Evolutionary conservation across 2,329 filamentous ascomycete species (phyloP).

Genomic region (Blastomyces parvus): DNA sequence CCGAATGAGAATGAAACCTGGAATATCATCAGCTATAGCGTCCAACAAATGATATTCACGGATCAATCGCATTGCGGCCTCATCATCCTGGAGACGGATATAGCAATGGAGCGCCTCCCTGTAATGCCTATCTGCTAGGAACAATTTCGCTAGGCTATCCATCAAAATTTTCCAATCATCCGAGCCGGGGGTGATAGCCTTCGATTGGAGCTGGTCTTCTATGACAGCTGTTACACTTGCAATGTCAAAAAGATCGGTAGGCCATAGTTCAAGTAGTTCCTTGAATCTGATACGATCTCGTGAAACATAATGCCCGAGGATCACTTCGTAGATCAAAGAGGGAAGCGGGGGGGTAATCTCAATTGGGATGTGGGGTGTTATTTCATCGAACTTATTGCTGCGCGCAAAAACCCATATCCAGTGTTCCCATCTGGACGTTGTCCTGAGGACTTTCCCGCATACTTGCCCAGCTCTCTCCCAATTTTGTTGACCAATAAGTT

Average conservation of each 20-base stretch:
- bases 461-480: slow-evolving; percentile 72
- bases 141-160: slow-evolving; percentile 73
- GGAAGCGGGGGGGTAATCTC: slow-evolving; percentile 71
- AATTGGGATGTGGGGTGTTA: slow-evolving; percentile 71
- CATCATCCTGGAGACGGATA: slow-evolving; percentile 83
- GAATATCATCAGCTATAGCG: slow-evolving; percentile 79
- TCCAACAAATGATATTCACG: slow-evolving; percentile 83
- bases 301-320: slow-evolving; percentile 80
- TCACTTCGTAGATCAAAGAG: slow-evolving; percentile 74
- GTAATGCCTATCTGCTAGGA: slow-evolving; percentile 69
- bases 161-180: slow-evolving; percentile 87
- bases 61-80: slow-evolving; percentile 78
- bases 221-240: slow-evolving; percentile 66
- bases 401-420: slow-evolving; percentile 92
- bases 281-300: slow-evolving; percentile 65
- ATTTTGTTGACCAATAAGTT: slow-evolving; percentile 63
- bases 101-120: slow-evolving; percentile 81
- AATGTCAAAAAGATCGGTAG: slow-evolving; percentile 73
- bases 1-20: slow-evolving; percentile 77
- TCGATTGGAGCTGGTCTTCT: slow-evolving; percentile 69
- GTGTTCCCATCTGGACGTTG: slow-evolving; percentile 78
- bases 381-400: slow-evolving; percentile 78
- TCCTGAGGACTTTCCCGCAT: slow-evolving; percentile 72
- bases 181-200: slow-evolving; percentile 65
- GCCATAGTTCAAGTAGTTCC: slow-evolving; percentile 73